These are phyloP conservation scores for Umbelopsis ramanniana DNA, from an alignment of 192 early-diverging fungal genomes.

Conservation along the genomic window DNA sequence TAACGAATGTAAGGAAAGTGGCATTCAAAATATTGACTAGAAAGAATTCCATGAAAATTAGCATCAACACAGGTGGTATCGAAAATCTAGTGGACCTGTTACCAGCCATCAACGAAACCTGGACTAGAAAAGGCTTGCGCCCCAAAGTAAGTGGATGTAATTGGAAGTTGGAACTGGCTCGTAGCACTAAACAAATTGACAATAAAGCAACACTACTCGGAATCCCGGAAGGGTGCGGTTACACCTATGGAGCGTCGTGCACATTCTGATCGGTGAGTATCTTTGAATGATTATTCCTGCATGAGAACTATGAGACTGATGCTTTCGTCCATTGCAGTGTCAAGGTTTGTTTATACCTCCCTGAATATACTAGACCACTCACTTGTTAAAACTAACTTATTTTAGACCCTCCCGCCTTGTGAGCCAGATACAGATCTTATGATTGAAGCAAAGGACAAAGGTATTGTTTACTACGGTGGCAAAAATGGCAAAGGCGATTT, in stretches of 20 bases:
- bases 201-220: slow-evolving; percentile 49
- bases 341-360: background rate
- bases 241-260: slow-evolving; percentile 46
- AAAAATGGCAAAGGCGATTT: too few species aligned
- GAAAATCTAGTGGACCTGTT: slow-evolving; percentile 29
- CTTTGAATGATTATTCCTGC: background rate
- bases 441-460: slow-evolving; percentile 63
- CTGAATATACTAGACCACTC: background rate
- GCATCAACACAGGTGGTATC: slow-evolving; percentile 33
- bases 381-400: background rate
- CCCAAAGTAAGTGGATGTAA: slow-evolving; percentile 37
- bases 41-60: background rate
- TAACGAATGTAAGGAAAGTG: slow-evolving; percentile 14
- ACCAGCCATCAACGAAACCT: slow-evolving; percentile 47
- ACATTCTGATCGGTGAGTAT: slow-evolving; percentile 42
- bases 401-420: slow-evolving; percentile 47
- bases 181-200: too few species aligned
- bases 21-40: too few species aligned
- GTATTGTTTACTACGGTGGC: background rate
- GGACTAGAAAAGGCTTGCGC: slow-evolving; percentile 45
- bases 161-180: background rate
- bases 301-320: background rate
- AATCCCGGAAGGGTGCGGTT: slow-evolving; percentile 41
- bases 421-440: slow-evolving; percentile 51
- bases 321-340: background rate